Percentiles rank a stretch among this genome's conserved stretches.
These are phyloP conservation scores for Mycena amicta DNA, from an alignment of 768 basidiomycete genomes.

Conservation along the genomic window DNA sequence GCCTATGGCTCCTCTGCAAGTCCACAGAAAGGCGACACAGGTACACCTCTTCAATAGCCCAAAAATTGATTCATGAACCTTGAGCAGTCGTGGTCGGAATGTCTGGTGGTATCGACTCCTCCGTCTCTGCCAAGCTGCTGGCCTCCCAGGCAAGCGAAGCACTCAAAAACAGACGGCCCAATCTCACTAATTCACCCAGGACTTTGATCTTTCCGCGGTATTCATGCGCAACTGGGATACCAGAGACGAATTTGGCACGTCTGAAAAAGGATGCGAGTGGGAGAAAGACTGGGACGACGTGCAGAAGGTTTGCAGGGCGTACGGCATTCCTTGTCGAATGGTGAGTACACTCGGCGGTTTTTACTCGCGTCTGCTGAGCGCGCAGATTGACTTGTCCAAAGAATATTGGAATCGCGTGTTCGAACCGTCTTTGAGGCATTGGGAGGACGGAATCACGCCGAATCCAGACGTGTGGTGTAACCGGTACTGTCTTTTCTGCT, in stretches of 20 bases:
- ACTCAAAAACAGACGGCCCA: too few relatives aligned
- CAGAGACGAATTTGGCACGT: slow-evolving; percentile 69
- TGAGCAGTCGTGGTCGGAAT: slow-evolving; percentile 84
- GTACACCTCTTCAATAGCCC: not conserved
- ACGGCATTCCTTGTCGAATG: slow-evolving; percentile 75
- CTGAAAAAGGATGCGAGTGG: slow-evolving; percentile 91
- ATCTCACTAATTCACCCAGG: too few relatives aligned
- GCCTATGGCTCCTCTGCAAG: not conserved
- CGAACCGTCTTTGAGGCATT: slow-evolving; percentile 76
- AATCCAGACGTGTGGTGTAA: slow-evolving; percentile 97
- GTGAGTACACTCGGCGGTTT: slow-evolving; percentile 36
- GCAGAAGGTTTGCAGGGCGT: slow-evolving; percentile 69
- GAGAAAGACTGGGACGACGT: slow-evolving; percentile 95
- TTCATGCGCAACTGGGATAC: slow-evolving; percentile 98
- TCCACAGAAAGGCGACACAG: not conserved
- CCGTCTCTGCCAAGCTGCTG: slow-evolving; percentile 80
- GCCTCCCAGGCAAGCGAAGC: too few relatives aligned
- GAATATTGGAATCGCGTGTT: slow-evolving; percentile 95
- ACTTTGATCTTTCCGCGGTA: slow-evolving; percentile 81
- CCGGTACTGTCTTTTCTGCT: slow-evolving; percentile 46
- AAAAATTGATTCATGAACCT: not conserved
- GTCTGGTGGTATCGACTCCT: slow-evolving; percentile 96
- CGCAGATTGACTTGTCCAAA: slow-evolving; percentile 80
- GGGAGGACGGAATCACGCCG: slow-evolving; percentile 82
- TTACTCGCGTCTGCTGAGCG: slow-evolving; percentile 5